Evolutionary conservation across 1,284 basidiomycete species (phyloP), one percentile per base, ranked within the genome.

Genomic region (Trametes polyzona): DNA sequence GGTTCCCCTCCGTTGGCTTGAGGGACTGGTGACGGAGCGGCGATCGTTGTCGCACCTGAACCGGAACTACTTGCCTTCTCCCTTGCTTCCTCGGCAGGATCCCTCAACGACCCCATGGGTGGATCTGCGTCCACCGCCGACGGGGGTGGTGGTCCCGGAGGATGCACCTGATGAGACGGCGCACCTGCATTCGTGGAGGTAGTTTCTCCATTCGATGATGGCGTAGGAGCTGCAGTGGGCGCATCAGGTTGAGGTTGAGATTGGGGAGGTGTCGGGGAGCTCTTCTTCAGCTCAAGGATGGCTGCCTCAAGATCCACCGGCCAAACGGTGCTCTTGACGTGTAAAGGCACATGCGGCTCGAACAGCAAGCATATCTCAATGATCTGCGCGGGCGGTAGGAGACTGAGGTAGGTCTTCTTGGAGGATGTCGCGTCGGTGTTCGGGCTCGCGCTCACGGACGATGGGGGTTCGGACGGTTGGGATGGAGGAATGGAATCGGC

Each of bases 331-430:
- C 75, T 77, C 69, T 82, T 83, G 47, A 85, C 69, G 60, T 84
- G 82, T 29, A 78, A 71, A 5, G 88, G 84, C 1, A 83, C 84
- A 73, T 90, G 81, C 9, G 82, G 71, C 64, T 92, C 89, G 62
- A 90, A 84, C 26, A 78, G 78, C 47, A 92, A 77, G 67, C 89
- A 89, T 62, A 91, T 83, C 61, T 91, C 88, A 65, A 90, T 86
- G 67, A 91, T 80, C 72, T 89, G 86, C 43, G 81, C 78, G 30
- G 79, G 81, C 16, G 84, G 79, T 8, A 92, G 76, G 19, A 90
- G 77, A 26, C 78, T 76, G 39, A 92, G 76, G 73, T 91, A 92
- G 59, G 81, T 79, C 60, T 81, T 81, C 69, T 90, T 90, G 12
- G 44, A 49, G n/a, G 40, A 49, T 27, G 39, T 35, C 12, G 46